phyloP scores from a whole-genome alignment of 2,329 filamentous ascomycete species.

The Drechslerella dactyloides region DNA sequence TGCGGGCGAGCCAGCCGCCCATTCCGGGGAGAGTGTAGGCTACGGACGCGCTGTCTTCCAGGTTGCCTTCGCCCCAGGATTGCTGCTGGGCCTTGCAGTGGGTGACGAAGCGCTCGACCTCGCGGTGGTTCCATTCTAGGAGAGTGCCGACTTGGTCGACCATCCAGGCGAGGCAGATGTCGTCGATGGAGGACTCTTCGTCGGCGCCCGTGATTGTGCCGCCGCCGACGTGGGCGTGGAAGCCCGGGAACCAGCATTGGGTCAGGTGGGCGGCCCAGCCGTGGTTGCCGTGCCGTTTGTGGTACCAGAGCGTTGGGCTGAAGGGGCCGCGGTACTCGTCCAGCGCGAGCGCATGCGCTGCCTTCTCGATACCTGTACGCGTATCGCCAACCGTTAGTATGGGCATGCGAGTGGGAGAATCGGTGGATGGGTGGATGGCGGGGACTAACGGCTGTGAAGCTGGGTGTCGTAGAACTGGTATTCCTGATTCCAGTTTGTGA shows the following conservation, averaged over 20 bases:
- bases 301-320: slow-evolving; percentile 64
- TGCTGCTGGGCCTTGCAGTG: slow-evolving; percentile 4
- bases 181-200: slow-evolving; percentile 22
- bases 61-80: slow-evolving; percentile 18
- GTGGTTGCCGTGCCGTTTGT: slow-evolving; percentile 10
- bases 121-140: slow-evolving; percentile 10
- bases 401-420: neutral
- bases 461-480: slow-evolving; percentile 61
- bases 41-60: slow-evolving; percentile 18
- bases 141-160: slow-evolving; percentile 26
- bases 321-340: slow-evolving; percentile 66
- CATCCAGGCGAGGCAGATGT: slow-evolving; percentile 32
- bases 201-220: slow-evolving; percentile 53
- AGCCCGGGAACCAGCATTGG: slow-evolving; percentile 63
- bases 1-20: slow-evolving; percentile 26
- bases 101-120: slow-evolving; percentile 17
- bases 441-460: slow-evolving; percentile 54
- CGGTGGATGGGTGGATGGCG: neutral
- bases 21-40: slow-evolving; percentile 11
- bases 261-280: slow-evolving; percentile 21
- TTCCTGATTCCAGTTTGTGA: slow-evolving; percentile 16
- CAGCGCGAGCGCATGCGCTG: slow-evolving; percentile 67
- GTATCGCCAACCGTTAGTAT: neutral
- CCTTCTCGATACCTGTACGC: slow-evolving; percentile 63
- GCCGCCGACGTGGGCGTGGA: slow-evolving; percentile 61